phyloP scores from a whole-genome alignment of 164 flowering plant genomes.

The Chimonanthus praecox region DNA sequence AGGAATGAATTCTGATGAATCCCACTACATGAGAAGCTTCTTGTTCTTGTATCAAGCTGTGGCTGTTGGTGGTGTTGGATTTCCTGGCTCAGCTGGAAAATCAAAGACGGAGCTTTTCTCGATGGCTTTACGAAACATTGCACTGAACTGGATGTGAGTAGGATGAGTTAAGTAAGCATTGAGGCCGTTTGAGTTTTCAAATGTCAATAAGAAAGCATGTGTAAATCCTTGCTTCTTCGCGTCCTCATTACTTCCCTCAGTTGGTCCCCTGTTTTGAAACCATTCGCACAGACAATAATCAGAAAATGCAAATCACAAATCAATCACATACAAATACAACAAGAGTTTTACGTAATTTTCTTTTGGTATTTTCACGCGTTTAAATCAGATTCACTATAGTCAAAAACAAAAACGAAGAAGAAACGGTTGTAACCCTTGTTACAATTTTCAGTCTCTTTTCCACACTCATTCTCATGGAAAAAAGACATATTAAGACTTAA shows the following conservation, averaged over 20 bases:
- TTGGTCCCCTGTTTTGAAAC: background rate
- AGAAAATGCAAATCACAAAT: background rate
- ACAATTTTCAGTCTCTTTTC: no score
- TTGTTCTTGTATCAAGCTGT: no score
- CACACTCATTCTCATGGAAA: background rate
- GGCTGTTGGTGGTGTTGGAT: no score
- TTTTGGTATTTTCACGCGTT: background rate
- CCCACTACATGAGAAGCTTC: no score
- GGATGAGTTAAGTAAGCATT: background rate
- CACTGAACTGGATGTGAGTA: background rate
- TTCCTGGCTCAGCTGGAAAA: background rate
- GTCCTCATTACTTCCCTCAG: background rate
- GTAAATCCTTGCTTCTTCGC: background rate
- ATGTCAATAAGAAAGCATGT: background rate
- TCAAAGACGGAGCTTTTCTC: background rate
- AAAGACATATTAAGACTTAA: no score
- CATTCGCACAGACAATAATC: no score
- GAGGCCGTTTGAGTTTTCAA: background rate
- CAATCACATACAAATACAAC: background rate
- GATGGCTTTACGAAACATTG: background rate
- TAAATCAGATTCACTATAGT: no score
- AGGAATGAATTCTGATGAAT: no score
- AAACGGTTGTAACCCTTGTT: no score
- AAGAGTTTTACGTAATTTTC: no score
- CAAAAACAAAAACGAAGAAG: background rate